Percentiles rank a stretch among this genome's conserved stretches.
Conservation (phyloP, 202 grass and related monocot species). For the Dendrocalamus latiflorus region DNA sequence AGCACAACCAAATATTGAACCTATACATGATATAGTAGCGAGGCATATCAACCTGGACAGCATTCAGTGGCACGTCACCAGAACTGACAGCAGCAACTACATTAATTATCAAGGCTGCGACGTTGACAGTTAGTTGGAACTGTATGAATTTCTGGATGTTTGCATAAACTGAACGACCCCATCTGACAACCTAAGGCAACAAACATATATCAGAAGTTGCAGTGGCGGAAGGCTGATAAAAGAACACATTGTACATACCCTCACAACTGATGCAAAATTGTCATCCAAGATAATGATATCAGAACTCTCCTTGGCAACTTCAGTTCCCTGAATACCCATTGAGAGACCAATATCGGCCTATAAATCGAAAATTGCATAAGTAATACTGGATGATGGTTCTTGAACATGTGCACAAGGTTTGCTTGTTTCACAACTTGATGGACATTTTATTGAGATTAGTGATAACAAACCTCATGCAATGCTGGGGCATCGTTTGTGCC, state of each 20-base stretch:
- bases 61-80: slow-evolving; percentile 88
- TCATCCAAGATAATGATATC: too few species aligned
- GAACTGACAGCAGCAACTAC: too few species aligned
- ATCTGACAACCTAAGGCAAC: too few species aligned
- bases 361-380: slow-evolving; percentile 35
- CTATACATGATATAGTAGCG: neutral
- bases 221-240: too few species aligned
- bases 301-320: slow-evolving; percentile 98
- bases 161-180: too few species aligned
- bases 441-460: neutral
- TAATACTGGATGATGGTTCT: neutral
- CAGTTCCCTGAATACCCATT: slow-evolving; percentile 97
- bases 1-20: neutral
- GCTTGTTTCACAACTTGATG: neutral
- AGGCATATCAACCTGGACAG: slow-evolving; percentile 69
- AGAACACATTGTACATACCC: too few species aligned
- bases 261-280: too few species aligned
- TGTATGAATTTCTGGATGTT: too few species aligned
- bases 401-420: neutral
- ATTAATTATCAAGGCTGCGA: slow-evolving; percentile 88
- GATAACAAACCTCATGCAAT: slow-evolving; percentile 67
- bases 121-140: slow-evolving; percentile 94
- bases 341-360: slow-evolving; percentile 96
- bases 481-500: slow-evolving; percentile 97
- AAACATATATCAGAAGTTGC: too few species aligned